A percentile compares a stretch with the other conserved stretches of the same genome.
Conservation (phyloP, 306 rosid genomes). For the Inga leiocalycina region DNA sequence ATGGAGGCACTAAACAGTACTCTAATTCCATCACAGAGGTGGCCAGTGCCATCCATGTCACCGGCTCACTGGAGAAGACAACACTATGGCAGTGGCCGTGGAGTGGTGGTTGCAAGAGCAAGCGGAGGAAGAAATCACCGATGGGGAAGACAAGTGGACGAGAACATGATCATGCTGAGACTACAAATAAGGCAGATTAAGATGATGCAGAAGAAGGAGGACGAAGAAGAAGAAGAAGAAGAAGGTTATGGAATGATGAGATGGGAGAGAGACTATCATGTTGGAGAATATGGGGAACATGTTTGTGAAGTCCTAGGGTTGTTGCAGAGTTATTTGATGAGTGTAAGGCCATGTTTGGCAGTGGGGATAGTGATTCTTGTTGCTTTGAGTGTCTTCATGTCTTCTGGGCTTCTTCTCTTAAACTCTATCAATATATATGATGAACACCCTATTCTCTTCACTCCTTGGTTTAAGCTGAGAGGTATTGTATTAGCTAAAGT, state of each 20-base stretch:
- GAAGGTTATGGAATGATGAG: slow-evolving; percentile 8
- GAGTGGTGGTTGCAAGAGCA: not conserved
- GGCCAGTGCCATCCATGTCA: not conserved
- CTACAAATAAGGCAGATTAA: slow-evolving; percentile 41
- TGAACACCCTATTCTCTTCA: not conserved
- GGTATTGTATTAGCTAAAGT: not conserved
- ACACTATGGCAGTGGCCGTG: not conserved
- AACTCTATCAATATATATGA: not conserved
- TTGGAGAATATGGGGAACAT: slow-evolving; percentile 20
- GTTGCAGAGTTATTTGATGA: slow-evolving; percentile 32
- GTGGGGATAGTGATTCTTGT: slow-evolving; percentile 23
- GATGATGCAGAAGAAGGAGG: slow-evolving; percentile 22
- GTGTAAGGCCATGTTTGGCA: slow-evolving; percentile 29
- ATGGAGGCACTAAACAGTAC: too few relatives aligned
- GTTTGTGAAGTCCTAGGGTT: slow-evolving; percentile 36
- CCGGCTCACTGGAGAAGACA: not conserved
- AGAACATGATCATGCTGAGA: slow-evolving; percentile 40
- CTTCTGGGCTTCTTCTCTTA: slow-evolving; percentile 11
- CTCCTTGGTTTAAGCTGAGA: not conserved
- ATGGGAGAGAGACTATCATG: slow-evolving; percentile 34
- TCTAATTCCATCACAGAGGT: too few relatives aligned
- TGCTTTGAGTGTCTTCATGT: not conserved
- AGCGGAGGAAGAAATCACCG: not conserved
- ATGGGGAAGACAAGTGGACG: slow-evolving; percentile 37
- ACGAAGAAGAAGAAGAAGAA: too few relatives aligned